phyloP scores from a whole-genome alignment of 2,329 filamentous ascomycete species.

The Xylariaceae sp. region DNA sequence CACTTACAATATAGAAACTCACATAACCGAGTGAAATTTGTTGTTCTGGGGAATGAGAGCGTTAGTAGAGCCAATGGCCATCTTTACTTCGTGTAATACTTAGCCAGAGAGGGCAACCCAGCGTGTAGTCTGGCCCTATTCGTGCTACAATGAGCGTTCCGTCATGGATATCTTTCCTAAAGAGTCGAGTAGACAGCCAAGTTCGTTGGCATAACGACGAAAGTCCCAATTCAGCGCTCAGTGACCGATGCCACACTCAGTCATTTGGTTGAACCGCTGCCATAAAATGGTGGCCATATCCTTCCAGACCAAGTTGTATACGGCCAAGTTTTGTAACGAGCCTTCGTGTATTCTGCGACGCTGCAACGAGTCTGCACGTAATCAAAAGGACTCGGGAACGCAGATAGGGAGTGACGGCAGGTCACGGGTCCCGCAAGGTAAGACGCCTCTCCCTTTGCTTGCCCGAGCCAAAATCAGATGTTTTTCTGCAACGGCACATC shows the following conservation, averaged over 20 bases:
- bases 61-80: no score
- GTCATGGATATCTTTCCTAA: not conserved
- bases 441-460: not conserved
- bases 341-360: not conserved
- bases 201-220: not conserved
- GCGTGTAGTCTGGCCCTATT: not conserved
- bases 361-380: slow-evolving; percentile 1
- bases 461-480: not conserved
- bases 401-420: not conserved
- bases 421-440: not conserved
- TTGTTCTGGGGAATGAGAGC: no score
- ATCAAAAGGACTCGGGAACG: not conserved
- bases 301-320: not conserved
- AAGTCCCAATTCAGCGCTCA: not conserved
- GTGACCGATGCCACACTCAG: slow-evolving; percentile 6
- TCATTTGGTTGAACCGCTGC: not conserved
- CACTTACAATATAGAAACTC: no score
- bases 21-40: no score
- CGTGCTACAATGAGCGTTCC: not conserved
- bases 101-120: no score
- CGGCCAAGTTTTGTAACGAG: not conserved
- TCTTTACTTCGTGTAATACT: no score
- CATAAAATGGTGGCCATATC: not conserved
- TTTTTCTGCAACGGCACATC: not conserved
- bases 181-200: not conserved